phyloP scores from a whole-genome alignment of 2,329 filamentous ascomycete genomes.

The Diplocarpon mali region DNA sequence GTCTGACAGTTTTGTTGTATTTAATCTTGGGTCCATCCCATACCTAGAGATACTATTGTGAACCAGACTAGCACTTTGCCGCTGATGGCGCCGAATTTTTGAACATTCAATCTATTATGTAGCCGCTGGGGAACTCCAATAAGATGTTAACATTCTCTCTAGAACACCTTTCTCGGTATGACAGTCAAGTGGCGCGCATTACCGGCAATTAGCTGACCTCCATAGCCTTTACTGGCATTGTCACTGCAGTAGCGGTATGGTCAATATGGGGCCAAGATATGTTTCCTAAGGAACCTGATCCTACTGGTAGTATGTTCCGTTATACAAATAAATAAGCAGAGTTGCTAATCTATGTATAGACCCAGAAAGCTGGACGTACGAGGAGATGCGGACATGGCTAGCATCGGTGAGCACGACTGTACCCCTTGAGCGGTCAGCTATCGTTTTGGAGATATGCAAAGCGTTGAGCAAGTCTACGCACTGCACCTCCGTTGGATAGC shows the following conservation, averaged over 20 bases:
- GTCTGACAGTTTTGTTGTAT: no score
- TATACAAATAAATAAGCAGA: neutral
- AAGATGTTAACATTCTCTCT: conserved; percentile 7
- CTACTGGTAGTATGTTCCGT: conserved; percentile 49
- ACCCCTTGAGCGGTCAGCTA: no score
- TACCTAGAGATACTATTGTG: no score
- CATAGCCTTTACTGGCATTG: conserved; percentile 66
- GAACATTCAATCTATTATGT: no score
- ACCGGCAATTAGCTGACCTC: conserved; percentile 4
- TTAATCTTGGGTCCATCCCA: no score
- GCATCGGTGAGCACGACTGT: conserved; percentile 49
- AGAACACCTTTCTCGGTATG: conserved; percentile 62
- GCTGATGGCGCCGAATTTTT: neutral
- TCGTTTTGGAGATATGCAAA: no score
- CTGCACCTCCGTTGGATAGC: no score
- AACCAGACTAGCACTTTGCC: no score
- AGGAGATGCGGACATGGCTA: conserved; percentile 75
- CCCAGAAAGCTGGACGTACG: conserved; percentile 61
- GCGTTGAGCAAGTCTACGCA: no score
- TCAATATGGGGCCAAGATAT: conserved; percentile 74
- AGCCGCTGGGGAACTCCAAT: neutral
- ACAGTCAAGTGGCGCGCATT: neutral
- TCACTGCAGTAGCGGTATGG: conserved; percentile 74
- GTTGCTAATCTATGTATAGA: conserved; percentile 31
- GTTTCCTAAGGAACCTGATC: conserved; percentile 65